A percentile compares a stretch with the other conserved stretches of the same genome.
These are phyloP conservation scores for Akebia trifoliata DNA, from an alignment of 164 flowering plant genomes.

Conservation along the genomic window DNA sequence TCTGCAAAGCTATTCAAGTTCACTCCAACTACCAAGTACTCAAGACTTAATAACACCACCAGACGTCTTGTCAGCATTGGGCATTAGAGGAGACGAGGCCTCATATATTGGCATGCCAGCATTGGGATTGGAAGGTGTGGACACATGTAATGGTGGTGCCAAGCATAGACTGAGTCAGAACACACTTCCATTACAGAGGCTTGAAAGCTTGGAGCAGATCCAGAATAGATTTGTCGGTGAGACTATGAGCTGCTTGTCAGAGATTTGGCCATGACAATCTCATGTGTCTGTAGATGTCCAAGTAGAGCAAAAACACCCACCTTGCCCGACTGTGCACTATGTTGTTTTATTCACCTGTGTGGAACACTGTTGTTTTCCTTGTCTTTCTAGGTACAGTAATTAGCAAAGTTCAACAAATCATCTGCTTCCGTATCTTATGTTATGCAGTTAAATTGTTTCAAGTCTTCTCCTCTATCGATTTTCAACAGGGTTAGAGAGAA, in stretches of 20 bases:
- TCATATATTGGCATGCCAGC: conserved; percentile 21
- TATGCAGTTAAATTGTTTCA: too few relatives aligned
- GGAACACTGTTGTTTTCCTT: not conserved
- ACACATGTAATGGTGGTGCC: conserved; percentile 12
- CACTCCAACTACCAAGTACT: conserved; percentile 23
- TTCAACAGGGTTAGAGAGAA: too few relatives aligned
- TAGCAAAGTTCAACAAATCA: too few relatives aligned
- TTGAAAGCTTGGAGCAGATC: conserved; percentile 18
- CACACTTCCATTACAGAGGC: conserved; percentile 13
- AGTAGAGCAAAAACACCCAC: too few relatives aligned
- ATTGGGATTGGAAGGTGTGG: conserved; percentile 24
- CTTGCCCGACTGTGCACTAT: too few relatives aligned
- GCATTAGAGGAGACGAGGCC: conserved; percentile 31
- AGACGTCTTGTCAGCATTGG: too few relatives aligned
- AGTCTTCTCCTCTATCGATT: too few relatives aligned
- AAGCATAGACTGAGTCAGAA: conserved; percentile 15
- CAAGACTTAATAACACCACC: too few relatives aligned
- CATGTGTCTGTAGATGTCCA: too few relatives aligned
- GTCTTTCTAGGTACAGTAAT: too few relatives aligned
- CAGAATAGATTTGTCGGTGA: conserved; percentile 28
- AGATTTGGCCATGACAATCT: conserved; percentile 41
- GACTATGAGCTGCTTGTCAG: conserved; percentile 41
- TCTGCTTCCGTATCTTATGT: too few relatives aligned
- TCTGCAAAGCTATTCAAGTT: conserved; percentile 36
- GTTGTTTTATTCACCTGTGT: not conserved